Conservation (phyloP, 2,329 filamentous ascomycete species). For the Xylariaceae sp. region DNA sequence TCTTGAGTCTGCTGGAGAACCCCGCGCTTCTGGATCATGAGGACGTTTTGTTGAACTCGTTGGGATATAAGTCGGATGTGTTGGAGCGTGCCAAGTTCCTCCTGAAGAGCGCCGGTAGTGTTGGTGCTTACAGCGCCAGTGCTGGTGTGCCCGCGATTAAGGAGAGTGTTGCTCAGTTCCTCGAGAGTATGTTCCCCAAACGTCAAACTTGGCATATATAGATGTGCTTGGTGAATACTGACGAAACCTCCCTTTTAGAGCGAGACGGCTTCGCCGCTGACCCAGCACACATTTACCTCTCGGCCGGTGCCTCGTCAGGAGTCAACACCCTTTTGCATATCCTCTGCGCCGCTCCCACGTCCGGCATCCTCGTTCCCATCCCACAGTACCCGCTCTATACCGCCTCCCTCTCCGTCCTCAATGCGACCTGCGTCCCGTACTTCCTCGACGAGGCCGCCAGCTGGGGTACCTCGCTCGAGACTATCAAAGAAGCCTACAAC, state of each 20-base stretch:
- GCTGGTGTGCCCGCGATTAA: conserved; percentile 83
- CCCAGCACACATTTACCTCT: conserved; percentile 81
- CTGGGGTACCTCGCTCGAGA: conserved; percentile 85
- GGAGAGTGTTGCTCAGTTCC: conserved; percentile 86
- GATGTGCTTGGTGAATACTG: background rate
- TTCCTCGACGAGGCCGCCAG: conserved; percentile 80
- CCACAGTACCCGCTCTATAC: conserved; percentile 98
- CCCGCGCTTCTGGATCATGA: conserved; percentile 78
- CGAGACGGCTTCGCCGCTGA: conserved; percentile 86
- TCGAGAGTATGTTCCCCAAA: conserved; percentile 63
- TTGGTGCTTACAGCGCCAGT: conserved; percentile 95
- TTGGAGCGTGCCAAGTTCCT: conserved; percentile 78
- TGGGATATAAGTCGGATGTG: conserved; percentile 89
- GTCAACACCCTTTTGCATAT: conserved; percentile 91
- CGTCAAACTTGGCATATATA: background rate
- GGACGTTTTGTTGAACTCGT: conserved; percentile 66
- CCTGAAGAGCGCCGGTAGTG: conserved; percentile 78
- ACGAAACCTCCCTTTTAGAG: conserved; percentile 40
- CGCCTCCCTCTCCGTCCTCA: conserved; percentile 78
- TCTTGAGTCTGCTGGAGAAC: conserved; percentile 89
- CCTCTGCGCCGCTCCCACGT: conserved; percentile 72
- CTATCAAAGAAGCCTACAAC: conserved; percentile 68
- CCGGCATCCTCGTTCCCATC: conserved; percentile 88
- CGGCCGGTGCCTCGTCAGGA: conserved; percentile 85
- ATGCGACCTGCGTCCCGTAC: conserved; percentile 88